Evolutionary conservation across 805 yeast species (phyloP), one percentile per base, ranked within the genome.

Genomic region (Hanseniaspora thailandica): DNA sequence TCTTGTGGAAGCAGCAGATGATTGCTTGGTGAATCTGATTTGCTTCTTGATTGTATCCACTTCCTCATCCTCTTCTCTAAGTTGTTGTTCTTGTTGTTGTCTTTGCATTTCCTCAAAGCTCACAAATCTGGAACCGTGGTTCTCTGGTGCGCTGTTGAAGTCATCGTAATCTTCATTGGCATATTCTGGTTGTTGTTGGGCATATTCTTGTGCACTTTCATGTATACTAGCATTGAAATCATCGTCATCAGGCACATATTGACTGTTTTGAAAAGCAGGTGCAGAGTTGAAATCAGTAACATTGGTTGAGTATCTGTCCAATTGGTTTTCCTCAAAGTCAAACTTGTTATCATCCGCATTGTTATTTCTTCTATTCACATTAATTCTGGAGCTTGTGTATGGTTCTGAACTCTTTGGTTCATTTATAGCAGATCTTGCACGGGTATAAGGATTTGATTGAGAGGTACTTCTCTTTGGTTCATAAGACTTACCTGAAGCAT

Each of bases 31-130:
- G 61, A 84, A 87, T 55, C 86, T 73, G 56, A 85, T 82, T 58
- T 89, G 86, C 56, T 84, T 83, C 64, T 85, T 87, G 58, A 90
- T 79, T 44, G 80, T 85, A 63, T 86, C 94, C 17, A 90, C 86
- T 59, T 86, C 97, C 64, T 85, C 94, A 58, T 89, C 96, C 57
- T 87, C 89, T 55, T 80, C 73, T 51, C 69, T 69, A 52, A 68
- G 72, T 52, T 68, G 70, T 46, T 67, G 65, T 34, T 63, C 66
- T 55, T 63, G 63, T 51, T 71, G 69, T 43, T 68, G 59, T 63
- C 69, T 58, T 47, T 69, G 70, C 5, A 63, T 54, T 34, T 67
- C 66, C 31, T 66, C 69, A 53, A 65, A 66, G 1, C 68, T 63
- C 55, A 57, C 65, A 56, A 53, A 64, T 60, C 63, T 45, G 56